A percentile compares a stretch with the other conserved stretches of the same genome.
phyloP scores from a whole-genome alignment of 345 rosid species.

The Eucalyptus pauciflora region DNA sequence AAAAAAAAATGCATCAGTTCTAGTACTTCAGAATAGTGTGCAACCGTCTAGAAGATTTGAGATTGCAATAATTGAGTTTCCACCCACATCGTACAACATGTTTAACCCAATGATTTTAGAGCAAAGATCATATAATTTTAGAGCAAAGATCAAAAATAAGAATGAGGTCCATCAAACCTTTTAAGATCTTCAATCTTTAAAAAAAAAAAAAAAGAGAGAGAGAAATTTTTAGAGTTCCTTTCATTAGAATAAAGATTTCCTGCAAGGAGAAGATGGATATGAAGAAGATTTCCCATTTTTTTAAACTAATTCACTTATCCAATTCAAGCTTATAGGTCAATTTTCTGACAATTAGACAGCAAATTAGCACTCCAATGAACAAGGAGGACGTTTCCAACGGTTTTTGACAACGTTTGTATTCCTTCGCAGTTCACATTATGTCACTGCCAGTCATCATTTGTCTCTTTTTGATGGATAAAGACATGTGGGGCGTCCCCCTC shows the following conservation, averaged over 20 bases:
- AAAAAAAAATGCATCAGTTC: too few species aligned
- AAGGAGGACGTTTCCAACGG: background rate
- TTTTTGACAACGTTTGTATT: background rate
- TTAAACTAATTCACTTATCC: background rate
- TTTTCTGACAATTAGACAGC: background rate
- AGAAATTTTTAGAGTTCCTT: background rate
- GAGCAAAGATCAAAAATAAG: background rate
- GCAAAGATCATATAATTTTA: background rate
- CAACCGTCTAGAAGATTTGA: background rate
- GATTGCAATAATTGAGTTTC: too few species aligned
- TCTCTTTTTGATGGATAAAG: background rate
- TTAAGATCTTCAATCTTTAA: too few species aligned
- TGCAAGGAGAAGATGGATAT: background rate
- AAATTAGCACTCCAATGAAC: accelerated
- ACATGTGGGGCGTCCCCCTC: accelerated
- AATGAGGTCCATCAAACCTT: background rate
- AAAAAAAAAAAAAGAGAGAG: accelerated
- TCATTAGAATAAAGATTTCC: background rate
- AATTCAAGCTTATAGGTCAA: background rate
- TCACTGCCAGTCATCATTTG: background rate
- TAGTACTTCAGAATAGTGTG: accelerated
- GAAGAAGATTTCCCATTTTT: background rate
- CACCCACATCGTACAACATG: background rate
- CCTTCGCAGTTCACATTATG: background rate
- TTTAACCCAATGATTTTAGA: background rate